phyloP scores from a whole-genome alignment of 805 yeast genomes.

The Trichomonascus vanleenenianus region DNA sequence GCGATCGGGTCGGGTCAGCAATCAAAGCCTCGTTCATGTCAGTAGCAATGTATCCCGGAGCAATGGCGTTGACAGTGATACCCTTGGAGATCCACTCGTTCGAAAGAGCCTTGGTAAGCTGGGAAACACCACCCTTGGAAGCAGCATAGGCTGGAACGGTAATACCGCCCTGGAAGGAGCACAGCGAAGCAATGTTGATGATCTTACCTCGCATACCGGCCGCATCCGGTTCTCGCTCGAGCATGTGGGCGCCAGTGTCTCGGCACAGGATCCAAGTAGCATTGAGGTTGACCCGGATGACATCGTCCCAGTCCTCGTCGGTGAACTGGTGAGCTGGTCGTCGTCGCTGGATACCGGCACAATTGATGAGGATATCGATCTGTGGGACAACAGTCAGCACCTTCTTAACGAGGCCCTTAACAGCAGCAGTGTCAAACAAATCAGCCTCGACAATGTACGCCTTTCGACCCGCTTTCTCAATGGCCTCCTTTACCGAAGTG shows the following conservation, averaged over 20 bases:
- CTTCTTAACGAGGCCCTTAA: conserved; percentile 25
- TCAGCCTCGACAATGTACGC: conserved; percentile 23
- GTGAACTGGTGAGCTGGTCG: conserved; percentile 31
- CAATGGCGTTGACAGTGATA: conserved; percentile 41
- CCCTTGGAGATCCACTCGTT: conserved; percentile 41
- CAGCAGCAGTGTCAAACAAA: conserved; percentile 26
- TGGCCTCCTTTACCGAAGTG: conserved; percentile 21
- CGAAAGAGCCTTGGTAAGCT: conserved; percentile 32
- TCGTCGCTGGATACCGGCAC: conserved; percentile 36
- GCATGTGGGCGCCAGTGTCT: conserved; percentile 32
- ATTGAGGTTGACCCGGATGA: conserved; percentile 35
- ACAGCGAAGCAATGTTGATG: conserved; percentile 36
- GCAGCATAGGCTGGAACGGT: conserved; percentile 34
- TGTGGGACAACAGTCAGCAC: conserved; percentile 27
- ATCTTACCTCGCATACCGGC: conserved; percentile 32
- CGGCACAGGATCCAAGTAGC: conserved; percentile 34
- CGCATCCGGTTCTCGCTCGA: conserved; percentile 19
- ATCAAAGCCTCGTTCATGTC: conserved; percentile 34
- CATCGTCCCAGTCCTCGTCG: conserved; percentile 32
- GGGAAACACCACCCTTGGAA: conserved; percentile 36
- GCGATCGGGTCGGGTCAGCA: conserved; percentile 23
- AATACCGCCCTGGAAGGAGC: conserved; percentile 36
- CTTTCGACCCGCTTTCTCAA: conserved; percentile 26
- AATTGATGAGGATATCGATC: conserved; percentile 37
- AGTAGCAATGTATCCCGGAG: conserved; percentile 44